Evolutionary conservation across 2,329 filamentous ascomycete genomes (phyloP).

Genomic region (Botryotinia narcissicola): DNA sequence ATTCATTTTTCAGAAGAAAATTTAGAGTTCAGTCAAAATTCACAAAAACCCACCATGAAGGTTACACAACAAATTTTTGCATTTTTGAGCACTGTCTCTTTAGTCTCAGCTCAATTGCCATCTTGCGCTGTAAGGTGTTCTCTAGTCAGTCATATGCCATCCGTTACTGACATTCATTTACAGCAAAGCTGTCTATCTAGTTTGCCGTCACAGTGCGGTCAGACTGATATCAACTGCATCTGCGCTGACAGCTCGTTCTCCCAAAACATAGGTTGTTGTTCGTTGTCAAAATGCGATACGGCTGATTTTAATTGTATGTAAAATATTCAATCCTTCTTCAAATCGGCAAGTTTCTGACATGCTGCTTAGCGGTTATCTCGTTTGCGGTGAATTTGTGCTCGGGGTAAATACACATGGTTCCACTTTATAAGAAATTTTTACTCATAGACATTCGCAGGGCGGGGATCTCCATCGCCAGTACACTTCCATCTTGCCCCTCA

Average conservation of each 20-base stretch:
- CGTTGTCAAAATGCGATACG: not conserved
- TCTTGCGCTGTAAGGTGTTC: not conserved
- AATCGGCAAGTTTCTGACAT: not conserved
- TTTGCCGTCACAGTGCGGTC: not conserved
- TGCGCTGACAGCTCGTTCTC: not conserved
- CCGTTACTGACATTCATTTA: not conserved
- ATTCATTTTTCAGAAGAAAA: not conserved
- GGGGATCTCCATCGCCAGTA: no score
- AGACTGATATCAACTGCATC: not conserved
- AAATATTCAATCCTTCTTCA: not conserved
- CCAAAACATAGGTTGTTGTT: not conserved
- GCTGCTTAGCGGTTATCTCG: not conserved
- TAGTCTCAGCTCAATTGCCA: not conserved
- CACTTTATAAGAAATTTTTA: no score
- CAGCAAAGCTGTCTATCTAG: not conserved
- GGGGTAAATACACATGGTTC: no score
- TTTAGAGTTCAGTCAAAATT: not conserved
- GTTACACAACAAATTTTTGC: not conserved
- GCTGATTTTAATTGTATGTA: not conserved
- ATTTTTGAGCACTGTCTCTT: not conserved
- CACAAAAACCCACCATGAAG: not conserved
- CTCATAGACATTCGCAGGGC: no score
- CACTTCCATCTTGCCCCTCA: no score
- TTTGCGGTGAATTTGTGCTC: not conserved
- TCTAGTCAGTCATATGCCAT: not conserved